Evolutionary conservation across 2,329 filamentous ascomycete genomes (phyloP).

Genomic region (Penicillium sp.): DNA sequence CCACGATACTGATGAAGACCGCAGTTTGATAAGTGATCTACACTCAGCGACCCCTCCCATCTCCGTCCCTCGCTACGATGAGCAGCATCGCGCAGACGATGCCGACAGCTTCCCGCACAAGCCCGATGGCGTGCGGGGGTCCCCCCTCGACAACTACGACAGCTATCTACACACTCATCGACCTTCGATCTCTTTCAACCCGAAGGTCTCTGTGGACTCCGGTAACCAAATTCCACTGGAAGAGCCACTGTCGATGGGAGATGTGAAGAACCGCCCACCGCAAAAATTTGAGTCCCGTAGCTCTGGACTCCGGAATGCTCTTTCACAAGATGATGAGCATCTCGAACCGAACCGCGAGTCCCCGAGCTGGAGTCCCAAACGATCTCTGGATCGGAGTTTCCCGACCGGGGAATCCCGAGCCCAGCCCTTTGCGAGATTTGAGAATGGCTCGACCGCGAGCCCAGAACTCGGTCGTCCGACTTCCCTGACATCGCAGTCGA

Average conservation of each 20-base stretch:
- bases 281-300: slow-evolving; percentile 32
- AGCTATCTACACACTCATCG: slow-evolving; percentile 41
- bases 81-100: slow-evolving; percentile 27
- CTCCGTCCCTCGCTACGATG: slow-evolving; percentile 43
- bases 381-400: slow-evolving; percentile 24
- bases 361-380: slow-evolving; percentile 24
- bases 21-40: slow-evolving; percentile 38
- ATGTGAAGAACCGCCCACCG: slow-evolving; percentile 24
- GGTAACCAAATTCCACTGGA: slow-evolving; percentile 39
- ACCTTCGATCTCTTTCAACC: slow-evolving; percentile 45
- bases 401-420: slow-evolving; percentile 28
- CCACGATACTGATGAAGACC: slow-evolving; percentile 42
- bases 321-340: slow-evolving; percentile 35
- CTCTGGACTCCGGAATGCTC: slow-evolving; percentile 37
- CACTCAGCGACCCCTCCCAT: slow-evolving; percentile 46
- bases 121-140: slow-evolving; percentile 37
- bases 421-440: slow-evolving; percentile 21
- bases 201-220: slow-evolving; percentile 42
- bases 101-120: slow-evolving; percentile 37
- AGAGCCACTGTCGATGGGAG: slow-evolving; percentile 38
- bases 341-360: slow-evolving; percentile 16
- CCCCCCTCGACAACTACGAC: slow-evolving; percentile 44
- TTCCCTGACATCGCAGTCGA: slow-evolving; percentile 46
- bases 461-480: slow-evolving; percentile 38
- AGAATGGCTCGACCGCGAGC: slow-evolving; percentile 23